Evolutionary conservation across 768 basidiomycete genomes (phyloP), one percentile per base, ranked within the genome.

Genomic region (Tylopilus rubrobrunneus): DNA sequence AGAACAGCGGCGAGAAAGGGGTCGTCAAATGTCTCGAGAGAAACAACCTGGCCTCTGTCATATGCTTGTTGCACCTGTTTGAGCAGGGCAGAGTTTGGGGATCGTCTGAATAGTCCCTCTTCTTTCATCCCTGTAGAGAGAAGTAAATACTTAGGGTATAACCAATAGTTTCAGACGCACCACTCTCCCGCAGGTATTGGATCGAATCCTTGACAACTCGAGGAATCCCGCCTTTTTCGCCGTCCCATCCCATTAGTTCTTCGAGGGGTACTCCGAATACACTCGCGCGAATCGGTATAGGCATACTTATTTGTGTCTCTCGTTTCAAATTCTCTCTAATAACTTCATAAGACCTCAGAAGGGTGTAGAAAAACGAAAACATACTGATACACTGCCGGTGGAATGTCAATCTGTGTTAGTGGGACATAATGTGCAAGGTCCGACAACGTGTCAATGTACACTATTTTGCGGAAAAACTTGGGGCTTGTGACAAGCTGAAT

Each of bases 381-480:
- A 47, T 61, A 92, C 91, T 84, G 81, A 66, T 93, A 92, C 11
- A 90, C 88, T 2, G 85, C 82, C 15, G 90, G 86, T 23, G 88
- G 83, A 40, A 94, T 84, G 66, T 92, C 87, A 36, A 94, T 91
- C 64, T 93, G 91, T 0, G 87, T 89, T n/a, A 94, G 66, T 4
- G 92, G 92, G 6, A 93, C 82, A 64, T 86, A 75, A 49, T 74
- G 74, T 7, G 91, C 90, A 42, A 94, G 78, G 33, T 86, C 85
- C 23, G 89, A 90, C 14, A 94, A 77, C 0, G 90, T 91, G 51
- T 80, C 72, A 51, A 88, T 77, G 66, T 94, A 92, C 27, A 76
- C 71, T 59, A 94, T 76, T 73, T 94, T 94, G 62, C 85, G 84
- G 68, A 90, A 92, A 74, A 94, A 93, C 68, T 94, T 94, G 14